Base-by-base conservation (phyloP, 2,329 filamentous ascomycete species). In the Didymella segeticola region DNA sequence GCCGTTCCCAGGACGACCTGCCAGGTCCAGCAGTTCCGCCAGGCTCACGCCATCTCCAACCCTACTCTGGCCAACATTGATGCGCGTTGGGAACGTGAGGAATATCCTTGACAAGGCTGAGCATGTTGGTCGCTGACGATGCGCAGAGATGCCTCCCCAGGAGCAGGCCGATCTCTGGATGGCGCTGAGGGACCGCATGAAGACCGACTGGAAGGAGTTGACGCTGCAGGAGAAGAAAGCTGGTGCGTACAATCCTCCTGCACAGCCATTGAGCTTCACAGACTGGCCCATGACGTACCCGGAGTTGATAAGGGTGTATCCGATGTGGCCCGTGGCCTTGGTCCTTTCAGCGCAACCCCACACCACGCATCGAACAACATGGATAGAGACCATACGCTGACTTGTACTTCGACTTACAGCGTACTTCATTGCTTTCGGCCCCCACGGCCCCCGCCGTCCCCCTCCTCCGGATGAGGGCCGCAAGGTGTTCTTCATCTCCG, bases 141-240 rank as follows among this genome's bases (percentile, higher is more conserved):
- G 19, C 15, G 33, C 34, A 54, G 49, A 34, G 31, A 41, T 90
- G 34, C 93, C 93, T 56, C 91, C 95, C 63, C 92, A 96, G 84
- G 95, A 99, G 86, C 95, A 99, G 87, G 95, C 95, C 67, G 95
- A 99, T 76, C 83, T 99, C 71, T 99, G 95, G 95, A 99, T 99
- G 95, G 84, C 89, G 69, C 84, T 99, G 78, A 87, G 95, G 79
- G 95, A 99, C 82, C 89, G 95, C 75, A 99, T 99, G 95, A 97
- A 96, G 90, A 87, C 86, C 71, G 92, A 91, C 83, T 99, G 95
- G 95, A 86, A 89, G 75, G 91, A 98, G 75, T 83, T 99, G 82
- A 97, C 95, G 46, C 68, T 96, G 73, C 89, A 95, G 80, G 95
- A 99, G 86, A 96, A 99, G 90, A 98, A 96, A 84, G 95, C 95